phyloP scores from a whole-genome alignment of 139 green algal genomes.

The Yamagishiella unicocca region DNA sequence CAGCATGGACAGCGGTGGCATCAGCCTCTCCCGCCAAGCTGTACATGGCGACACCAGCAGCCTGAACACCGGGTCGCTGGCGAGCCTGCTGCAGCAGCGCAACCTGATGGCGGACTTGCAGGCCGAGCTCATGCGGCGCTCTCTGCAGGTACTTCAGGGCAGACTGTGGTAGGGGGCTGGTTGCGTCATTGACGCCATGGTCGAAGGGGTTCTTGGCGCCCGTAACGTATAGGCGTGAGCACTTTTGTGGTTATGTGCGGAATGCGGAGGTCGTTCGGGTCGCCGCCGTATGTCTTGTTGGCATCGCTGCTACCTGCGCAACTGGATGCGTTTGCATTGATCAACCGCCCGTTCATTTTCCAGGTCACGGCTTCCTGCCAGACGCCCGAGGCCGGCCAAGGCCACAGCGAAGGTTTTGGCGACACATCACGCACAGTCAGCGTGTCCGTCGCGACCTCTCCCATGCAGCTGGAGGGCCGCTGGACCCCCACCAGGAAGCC shows the following conservation, averaged over 20 bases:
- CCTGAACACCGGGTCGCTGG: background rate
- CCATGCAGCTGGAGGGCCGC: background rate
- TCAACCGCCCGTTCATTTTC: no score
- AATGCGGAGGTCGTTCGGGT: no score
- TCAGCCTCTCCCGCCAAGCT: background rate
- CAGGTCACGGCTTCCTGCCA: background rate
- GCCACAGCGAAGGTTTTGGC: background rate
- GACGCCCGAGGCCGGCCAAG: background rate
- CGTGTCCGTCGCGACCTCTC: constrained; percentile 31
- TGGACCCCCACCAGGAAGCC: constrained; percentile 20
- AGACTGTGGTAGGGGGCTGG: no score
- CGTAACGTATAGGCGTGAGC: no score
- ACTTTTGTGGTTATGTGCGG: no score
- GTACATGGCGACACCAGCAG: background rate
- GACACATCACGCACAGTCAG: background rate
- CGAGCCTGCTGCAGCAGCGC: background rate
- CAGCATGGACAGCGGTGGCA: background rate
- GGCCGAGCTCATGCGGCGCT: background rate
- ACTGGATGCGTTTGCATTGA: no score
- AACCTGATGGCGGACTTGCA: constrained; percentile 4
- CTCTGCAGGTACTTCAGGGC: background rate
- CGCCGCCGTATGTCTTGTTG: no score
- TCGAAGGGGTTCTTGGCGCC: no score
- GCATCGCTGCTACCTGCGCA: no score
- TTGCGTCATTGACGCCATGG: no score